Evolutionary conservation across 768 basidiomycete species (phyloP), one percentile per base, ranked within the genome.

Genomic region (Tulasnella sp.): DNA sequence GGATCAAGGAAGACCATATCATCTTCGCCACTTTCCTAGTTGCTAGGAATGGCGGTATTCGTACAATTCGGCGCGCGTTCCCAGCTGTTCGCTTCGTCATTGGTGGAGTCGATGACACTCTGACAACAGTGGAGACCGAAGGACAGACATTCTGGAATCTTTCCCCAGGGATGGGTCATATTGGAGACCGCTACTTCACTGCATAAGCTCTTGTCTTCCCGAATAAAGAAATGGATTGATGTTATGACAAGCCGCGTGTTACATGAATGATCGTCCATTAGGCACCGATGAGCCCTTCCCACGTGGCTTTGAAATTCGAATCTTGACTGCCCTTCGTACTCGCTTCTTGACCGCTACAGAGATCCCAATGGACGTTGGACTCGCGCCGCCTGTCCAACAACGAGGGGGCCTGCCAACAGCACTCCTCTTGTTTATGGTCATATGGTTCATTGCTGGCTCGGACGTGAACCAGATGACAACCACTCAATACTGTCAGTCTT

Each of bases 11-110:
- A 69, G 81, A 85, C 61, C 82, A 80, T 65, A 93, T 96, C 64
- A 81, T 96, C 59, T 93, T 93, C 66, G 80, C 92, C 12, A 85
- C 91, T 0, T 91, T 94, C 72, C 76, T 97, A 8, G 85, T 94
- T 49, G 85, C 92, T 5, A 78, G 81, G n/a, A 77, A 74, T 15
- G 92, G 92, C 17, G 88, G 92, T 10, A 68, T 96, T 19, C 78
- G 79, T 2, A 80, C 87, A 1, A 75, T 98, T 21, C 81, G 82
- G 60, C 76, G 77, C 15, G 91, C 90, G 8, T 99, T 97, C 71
- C 92, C 94, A 2, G 67, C 72, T 5, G 82, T 94, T n/a, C 81
- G 79, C 65, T 81, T 97, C 64, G 82, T 96, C 12, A 87, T 85
- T 63, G 88, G 85, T 1, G 85, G 84, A 0, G 81, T 93, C 2